Evolutionary conservation across 177 flowering plant species (phyloP), one percentile per base, ranked within the genome.

Genomic region (Vitis hybrid): DNA sequence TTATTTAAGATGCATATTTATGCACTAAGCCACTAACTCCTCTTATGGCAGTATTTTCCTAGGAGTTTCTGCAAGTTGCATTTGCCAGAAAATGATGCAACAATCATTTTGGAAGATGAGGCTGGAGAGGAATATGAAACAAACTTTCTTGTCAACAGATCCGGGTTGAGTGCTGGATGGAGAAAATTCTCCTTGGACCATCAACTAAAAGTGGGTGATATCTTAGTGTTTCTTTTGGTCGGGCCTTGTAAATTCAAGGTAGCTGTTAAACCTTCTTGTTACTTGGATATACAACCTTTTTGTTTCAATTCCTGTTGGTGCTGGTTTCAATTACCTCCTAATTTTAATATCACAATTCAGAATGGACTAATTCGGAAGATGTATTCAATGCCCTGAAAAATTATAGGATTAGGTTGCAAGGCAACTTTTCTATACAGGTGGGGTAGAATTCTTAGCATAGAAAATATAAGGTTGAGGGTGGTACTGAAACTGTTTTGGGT

Each of bases 141-240:
- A 21, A 79, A 73, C 64, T 83, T 46, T 63, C 68, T 83, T 64
- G 74, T 75, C 0, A 70, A 64, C 10, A 81, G 73, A 68, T 51
- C 58, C 2, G 82, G 80, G 21, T 67, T 84, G 18, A 84, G 87
- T 69, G 84, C 66, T 32, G 83, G 87, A 15, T 84, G 87, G 84
- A 77, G 78, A 71, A 68, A 77, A 54, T 84, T 81, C 69, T 81
- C 80, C 53, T 68, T 76, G 58, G 81, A 61, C 13, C 78, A 79
- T 52, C 74, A 81, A 24, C 70, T 84, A 69, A 66, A 69, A 14
- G 84, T 68, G 53, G 87, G 82, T 70, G 87, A 81, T 68, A 81
- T 58, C 24, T 58, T 79, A 71, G 75, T 81, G 65, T 84, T 79
- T 72, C 81, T 81, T 9, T 69, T 81, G 30, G 64, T 79, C 15